Conservation (phyloP, 176 grass and related monocot species). For the Puccinellia tenuiflora region DNA sequence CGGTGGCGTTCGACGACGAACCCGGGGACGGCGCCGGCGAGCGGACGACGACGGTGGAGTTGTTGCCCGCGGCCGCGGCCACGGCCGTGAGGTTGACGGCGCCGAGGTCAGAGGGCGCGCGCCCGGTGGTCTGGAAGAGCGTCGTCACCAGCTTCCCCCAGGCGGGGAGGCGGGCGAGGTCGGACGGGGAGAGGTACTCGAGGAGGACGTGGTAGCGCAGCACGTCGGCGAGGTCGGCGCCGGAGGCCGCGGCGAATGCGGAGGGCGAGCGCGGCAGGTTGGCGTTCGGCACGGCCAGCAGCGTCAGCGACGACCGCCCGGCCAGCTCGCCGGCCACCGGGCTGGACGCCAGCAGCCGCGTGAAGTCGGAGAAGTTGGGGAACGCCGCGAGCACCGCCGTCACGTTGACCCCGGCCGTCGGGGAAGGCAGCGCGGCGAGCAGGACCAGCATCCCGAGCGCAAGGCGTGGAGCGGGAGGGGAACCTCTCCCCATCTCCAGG, state of each 20-base stretch:
- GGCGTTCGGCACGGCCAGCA: constrained; percentile 73
- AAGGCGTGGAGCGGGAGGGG: constrained; percentile 18
- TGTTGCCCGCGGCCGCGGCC: not conserved
- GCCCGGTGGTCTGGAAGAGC: constrained; percentile 94
- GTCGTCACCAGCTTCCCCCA: constrained; percentile 83
- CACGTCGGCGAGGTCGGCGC: constrained; percentile 82
- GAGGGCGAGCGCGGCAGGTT: constrained; percentile 53
- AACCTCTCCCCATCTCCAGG: constrained; percentile 35
- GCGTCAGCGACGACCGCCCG: constrained; percentile 68
- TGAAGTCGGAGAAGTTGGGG: constrained; percentile 59
- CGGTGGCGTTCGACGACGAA: constrained; percentile 73
- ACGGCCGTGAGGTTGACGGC: constrained; percentile 75
- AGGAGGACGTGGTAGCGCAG: constrained; percentile 92
- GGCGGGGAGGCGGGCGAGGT: constrained; percentile 50
- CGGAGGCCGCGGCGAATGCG: constrained; percentile 52
- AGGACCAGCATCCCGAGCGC: constrained; percentile 21
- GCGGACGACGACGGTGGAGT: constrained; percentile 52
- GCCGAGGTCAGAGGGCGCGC: constrained; percentile 72
- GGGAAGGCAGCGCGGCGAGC: constrained; percentile 25
- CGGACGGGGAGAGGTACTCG: constrained; percentile 79
- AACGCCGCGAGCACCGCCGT: constrained; percentile 65
- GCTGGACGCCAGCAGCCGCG: constrained; percentile 54
- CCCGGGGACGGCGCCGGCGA: constrained; percentile 50
- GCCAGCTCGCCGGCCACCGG: constrained; percentile 56
- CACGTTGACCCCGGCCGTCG: constrained; percentile 45